Evolutionary conservation across 2,329 filamentous ascomycete genomes (phyloP).

Genomic region (Cordyceps pruinosa): DNA sequence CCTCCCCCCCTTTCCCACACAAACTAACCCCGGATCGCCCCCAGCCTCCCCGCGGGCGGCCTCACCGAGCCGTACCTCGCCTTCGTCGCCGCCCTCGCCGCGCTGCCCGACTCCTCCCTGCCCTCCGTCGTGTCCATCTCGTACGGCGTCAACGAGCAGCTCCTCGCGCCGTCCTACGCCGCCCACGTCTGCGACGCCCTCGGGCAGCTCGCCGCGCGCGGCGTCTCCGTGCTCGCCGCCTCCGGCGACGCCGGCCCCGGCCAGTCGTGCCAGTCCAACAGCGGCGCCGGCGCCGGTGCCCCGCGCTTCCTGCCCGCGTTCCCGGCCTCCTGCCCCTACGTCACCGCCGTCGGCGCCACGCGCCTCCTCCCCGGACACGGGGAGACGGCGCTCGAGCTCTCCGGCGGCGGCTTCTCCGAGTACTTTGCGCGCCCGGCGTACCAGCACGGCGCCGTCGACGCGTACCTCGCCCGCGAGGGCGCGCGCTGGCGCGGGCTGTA

Average conservation of each 20-base stretch:
- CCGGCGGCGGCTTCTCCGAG: constrained; percentile 44
- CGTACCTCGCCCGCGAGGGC: constrained; percentile 37
- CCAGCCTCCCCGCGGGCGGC: constrained; percentile 16
- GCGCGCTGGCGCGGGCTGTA: constrained; percentile 43
- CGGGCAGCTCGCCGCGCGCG: constrained; percentile 57
- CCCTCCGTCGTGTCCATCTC: constrained; percentile 62
- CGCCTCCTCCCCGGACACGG: constrained; percentile 28
- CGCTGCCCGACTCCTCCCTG: constrained; percentile 44
- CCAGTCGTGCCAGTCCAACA: constrained; percentile 29
- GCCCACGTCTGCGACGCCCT: constrained; percentile 48
- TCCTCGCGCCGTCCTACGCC: constrained; percentile 52
- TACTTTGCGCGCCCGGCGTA: constrained; percentile 37
- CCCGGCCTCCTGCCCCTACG: constrained; percentile 46
- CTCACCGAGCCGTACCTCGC: constrained; percentile 60
- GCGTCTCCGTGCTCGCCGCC: constrained; percentile 59
- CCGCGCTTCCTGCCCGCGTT: constrained; percentile 29
- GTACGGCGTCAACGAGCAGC: constrained; percentile 63
- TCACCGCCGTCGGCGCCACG: constrained; percentile 57
- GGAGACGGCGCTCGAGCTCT: constrained; percentile 47
- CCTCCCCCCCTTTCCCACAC: too few relatives aligned
- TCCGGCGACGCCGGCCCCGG: constrained; percentile 49
- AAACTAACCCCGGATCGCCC: background rate
- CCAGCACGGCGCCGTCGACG: constrained; percentile 39
- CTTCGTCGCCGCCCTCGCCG: constrained; percentile 54
- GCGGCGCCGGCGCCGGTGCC: constrained; percentile 25